Evolutionary conservation across 2,329 filamentous ascomycete species (phyloP).

Genomic region (Incumbomyces delicatus): DNA sequence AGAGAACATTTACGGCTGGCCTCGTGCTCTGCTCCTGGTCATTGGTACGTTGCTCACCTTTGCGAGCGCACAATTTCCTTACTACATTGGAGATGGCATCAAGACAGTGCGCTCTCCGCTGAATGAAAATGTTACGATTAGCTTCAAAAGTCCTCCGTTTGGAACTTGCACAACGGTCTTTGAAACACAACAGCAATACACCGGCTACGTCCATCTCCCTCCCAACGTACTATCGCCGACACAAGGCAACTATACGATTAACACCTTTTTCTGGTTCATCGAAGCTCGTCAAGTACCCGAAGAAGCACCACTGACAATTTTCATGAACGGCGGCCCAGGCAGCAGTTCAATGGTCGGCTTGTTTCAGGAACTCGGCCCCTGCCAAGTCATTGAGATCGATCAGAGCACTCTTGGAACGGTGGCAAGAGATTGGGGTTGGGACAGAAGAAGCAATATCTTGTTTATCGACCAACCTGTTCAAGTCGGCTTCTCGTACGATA

Average conservation of each 20-base stretch:
- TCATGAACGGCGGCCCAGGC: constrained; percentile 46
- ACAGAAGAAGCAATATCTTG: constrained; percentile 34
- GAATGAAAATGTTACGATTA: constrained; percentile 54
- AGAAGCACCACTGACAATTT: constrained; percentile 41
- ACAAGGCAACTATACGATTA: constrained; percentile 26
- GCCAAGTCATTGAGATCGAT: constrained; percentile 29
- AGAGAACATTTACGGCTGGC: no score
- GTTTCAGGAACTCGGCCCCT: constrained; percentile 41
- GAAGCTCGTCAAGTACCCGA: constrained; percentile 34
- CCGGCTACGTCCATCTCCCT: constrained; percentile 58
- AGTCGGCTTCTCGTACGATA: constrained; percentile 42
- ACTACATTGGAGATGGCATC: constrained; percentile 22
- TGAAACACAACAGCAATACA: constrained; percentile 56
- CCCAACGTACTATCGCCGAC: constrained; percentile 23
- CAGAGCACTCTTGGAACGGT: constrained; percentile 35
- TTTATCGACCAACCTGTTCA: constrained; percentile 40
- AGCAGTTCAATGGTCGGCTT: constrained; percentile 44
- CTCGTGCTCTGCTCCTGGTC: not conserved
- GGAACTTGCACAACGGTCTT: constrained; percentile 59
- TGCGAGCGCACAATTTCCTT: constrained; percentile 14
- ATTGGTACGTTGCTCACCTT: not conserved
- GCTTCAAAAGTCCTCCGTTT: constrained; percentile 53
- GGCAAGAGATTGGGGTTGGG: constrained; percentile 41
- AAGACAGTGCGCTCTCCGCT: constrained; percentile 51
- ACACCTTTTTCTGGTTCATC: constrained; percentile 35